Evolutionary conservation across 805 yeast genomes (phyloP).

Genomic region (Kregervanrija pseudodelftensis): DNA sequence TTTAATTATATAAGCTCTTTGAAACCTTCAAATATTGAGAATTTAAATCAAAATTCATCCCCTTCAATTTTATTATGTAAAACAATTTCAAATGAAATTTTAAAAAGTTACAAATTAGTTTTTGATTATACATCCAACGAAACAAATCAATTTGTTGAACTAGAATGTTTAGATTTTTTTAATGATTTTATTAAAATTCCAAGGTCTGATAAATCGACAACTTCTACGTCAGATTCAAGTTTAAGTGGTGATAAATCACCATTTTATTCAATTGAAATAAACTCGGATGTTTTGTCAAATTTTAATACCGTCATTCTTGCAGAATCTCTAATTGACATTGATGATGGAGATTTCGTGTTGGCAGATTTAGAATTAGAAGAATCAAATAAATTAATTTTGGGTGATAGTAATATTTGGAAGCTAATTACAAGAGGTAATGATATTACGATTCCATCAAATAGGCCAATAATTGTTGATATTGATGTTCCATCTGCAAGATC

Average conservation of each 20-base stretch:
- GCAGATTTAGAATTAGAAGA: conserved; percentile 30
- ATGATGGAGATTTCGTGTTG: conserved; percentile 27
- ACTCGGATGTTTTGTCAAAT: conserved; percentile 30
- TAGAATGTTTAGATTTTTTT: conserved; percentile 42
- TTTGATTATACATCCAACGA: conserved; percentile 33
- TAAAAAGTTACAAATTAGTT: conserved; percentile 14
- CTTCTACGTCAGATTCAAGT: conserved; percentile 45
- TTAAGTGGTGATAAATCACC: conserved; percentile 43
- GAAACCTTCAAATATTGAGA: conserved; percentile 21
- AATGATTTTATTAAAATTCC: conserved; percentile 40
- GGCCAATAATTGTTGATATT: conserved; percentile 40
- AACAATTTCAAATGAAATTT: conserved; percentile 12
- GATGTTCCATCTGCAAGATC: conserved; percentile 53
- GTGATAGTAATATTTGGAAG: conserved; percentile 30
- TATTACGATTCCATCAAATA: conserved; percentile 34
- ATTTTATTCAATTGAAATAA: conserved; percentile 40
- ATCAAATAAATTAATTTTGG: conserved; percentile 18
- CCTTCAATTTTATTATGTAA: conserved; percentile 27
- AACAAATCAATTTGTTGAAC: conserved; percentile 30
- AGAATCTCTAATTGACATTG: conserved; percentile 20
- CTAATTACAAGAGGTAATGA: conserved; percentile 32
- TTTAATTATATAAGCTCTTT: conserved; percentile 27
- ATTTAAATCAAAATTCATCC: conserved; percentile 14
- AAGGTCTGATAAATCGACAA: conserved; percentile 33
- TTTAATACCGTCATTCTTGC: conserved; percentile 48